Percentiles rank a stretch among this genome's conserved stretches.
phyloP scores from a whole-genome alignment of 2,329 filamentous ascomycete species.

The Anthostomella pinea region DNA sequence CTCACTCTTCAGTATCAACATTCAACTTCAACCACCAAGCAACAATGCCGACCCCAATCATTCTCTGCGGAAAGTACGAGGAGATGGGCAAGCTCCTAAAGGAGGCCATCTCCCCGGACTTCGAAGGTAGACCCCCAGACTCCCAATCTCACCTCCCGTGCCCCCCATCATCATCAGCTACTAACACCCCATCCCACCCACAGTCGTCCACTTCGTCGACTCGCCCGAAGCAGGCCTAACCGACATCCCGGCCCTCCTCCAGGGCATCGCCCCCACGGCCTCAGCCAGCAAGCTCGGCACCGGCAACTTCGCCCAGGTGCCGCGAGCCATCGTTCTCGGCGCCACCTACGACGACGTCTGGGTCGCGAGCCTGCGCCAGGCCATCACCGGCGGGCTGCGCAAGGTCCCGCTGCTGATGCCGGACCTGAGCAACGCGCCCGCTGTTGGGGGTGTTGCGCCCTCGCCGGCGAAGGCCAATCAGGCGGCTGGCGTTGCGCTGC shows the following conservation, averaged over 20 bases:
- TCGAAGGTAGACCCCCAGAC: constrained; percentile 10
- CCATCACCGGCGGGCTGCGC: neutral
- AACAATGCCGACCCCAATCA: constrained; percentile 7
- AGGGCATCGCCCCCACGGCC: constrained; percentile 1
- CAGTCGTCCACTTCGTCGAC: constrained; percentile 12
- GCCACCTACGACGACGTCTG: constrained; percentile 13
- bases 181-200: neutral
- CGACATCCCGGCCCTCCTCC: constrained; percentile 10
- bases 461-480: constrained; percentile 19
- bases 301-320: constrained; percentile 6
- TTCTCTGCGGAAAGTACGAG: constrained; percentile 16
- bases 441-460: neutral
- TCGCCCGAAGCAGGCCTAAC: constrained; percentile 6
- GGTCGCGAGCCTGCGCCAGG: constrained; percentile 8
- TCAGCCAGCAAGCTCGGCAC: constrained; percentile 4
- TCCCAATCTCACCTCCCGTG: neutral
- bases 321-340: constrained; percentile 12
- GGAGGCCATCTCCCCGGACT: constrained; percentile 14
- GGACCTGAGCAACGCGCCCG: neutral
- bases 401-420: constrained; percentile 14
- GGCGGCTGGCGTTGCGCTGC: constrained; percentile 13
- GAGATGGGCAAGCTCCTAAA: constrained; percentile 11
- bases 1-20: no score
- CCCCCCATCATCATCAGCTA: neutral
- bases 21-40: no score